Evolutionary conservation across 805 yeast genomes (phyloP).

Genomic region (Saturnispora galanensis): DNA sequence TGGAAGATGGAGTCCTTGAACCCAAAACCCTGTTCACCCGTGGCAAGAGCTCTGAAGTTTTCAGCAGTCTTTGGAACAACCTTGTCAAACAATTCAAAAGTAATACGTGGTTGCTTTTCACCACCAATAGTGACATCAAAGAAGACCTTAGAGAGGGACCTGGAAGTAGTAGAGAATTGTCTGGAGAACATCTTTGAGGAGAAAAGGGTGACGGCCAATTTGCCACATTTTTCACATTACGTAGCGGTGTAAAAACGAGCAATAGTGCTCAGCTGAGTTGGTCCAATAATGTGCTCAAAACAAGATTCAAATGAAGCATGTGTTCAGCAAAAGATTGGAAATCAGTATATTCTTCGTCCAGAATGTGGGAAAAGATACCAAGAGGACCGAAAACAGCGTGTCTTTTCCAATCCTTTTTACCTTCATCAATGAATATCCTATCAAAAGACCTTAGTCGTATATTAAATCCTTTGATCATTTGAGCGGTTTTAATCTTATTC

Average conservation of each 20-base stretch:
- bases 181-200: constrained; percentile 26
- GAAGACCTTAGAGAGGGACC: constrained; percentile 41
- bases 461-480: constrained; percentile 46
- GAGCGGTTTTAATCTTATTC: constrained; percentile 49
- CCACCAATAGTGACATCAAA: constrained; percentile 51
- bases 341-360: constrained; percentile 19
- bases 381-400: constrained; percentile 41
- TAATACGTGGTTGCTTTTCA: constrained; percentile 42
- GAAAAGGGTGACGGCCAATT: constrained; percentile 5
- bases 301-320: constrained; percentile 8
- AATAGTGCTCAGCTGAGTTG: background rate
- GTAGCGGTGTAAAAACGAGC: background rate
- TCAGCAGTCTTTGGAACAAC: constrained; percentile 93
- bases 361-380: constrained; percentile 13
- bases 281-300: background rate
- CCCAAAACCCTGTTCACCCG: constrained; percentile 87
- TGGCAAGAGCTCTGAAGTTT: constrained; percentile 89
- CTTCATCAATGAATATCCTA: constrained; percentile 19
- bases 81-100: constrained; percentile 82
- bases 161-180: constrained; percentile 39
- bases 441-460: constrained; percentile 45
- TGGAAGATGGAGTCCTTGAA: constrained; percentile 82
- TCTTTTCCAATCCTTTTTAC: constrained; percentile 47
- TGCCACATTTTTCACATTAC: background rate
- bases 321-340: constrained; percentile 25